Base-by-base conservation (phyloP, 2,329 filamentous ascomycete species). In the Neocucurbitaria cava region DNA sequence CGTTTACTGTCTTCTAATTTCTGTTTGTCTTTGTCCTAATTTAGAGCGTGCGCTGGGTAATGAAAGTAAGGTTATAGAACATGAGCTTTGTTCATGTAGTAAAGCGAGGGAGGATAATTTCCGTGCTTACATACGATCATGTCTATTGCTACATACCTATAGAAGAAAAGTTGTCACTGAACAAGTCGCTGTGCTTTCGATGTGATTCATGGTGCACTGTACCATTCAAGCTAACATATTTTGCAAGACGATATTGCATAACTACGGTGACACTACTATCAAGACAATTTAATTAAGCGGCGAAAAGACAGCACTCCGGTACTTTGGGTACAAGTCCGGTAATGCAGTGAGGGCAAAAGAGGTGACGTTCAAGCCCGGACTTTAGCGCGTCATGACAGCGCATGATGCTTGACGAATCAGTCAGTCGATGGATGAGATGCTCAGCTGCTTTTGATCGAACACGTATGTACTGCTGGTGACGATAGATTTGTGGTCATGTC, bases 141-240 rank as follows among this genome's bases (percentile, higher is more conserved):
- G 46, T 49, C 40, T 39, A 44, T 20, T 35, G 33, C 30, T 58
- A 55, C 42, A 56, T 52, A 35, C 21, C 10, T 36, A 44, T 44
- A 58, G 44, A 54, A 39, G 49, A 53, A 59, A 59, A 56, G 56
- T 52, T 54, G 38, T 44, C 43, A 38, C 38, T 11, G 38, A 17
- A 33, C 30, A 18, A 15, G 20, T 26, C 11, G 10, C n/a, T 18
- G 15, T 17, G 31, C 13, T 35, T n/a, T 15, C 15, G 15, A 35
- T 35, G n/a, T 5, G 3, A n/a, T 5, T 5, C 11, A 4, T 31
- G 3, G 28, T 31, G 28, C 4, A n/a, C n/a, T n/a, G n/a, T n/a
- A n/a, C n/a, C n/a, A n/a, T n/a, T n/a, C n/a, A n/a, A n/a, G n/a
- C n/a, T n/a, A 26, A 9, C 24, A 26, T 26, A 9, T 26, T 26